phyloP scores from a whole-genome alignment of 495 filamentous ascomycete species.

The Clavariopsis aquatica region DNA sequence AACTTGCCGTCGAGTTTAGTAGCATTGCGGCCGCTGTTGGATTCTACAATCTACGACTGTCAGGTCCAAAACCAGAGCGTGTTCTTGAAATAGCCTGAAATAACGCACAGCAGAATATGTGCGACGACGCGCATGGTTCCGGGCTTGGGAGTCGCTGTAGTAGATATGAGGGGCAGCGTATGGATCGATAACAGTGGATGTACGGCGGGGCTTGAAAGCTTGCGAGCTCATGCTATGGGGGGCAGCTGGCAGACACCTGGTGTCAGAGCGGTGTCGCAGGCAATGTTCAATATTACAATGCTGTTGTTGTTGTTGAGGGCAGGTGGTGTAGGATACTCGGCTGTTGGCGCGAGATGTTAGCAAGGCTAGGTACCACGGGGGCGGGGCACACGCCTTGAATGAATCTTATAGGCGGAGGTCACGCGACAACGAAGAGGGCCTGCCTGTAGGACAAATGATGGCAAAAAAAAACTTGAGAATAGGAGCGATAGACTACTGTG shows the following conservation, averaged over 20 bases:
- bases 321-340: not conserved
- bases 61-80: not conserved
- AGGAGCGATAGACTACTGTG: not conserved
- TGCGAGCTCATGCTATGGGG: conserved; percentile 40
- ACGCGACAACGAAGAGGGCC: not conserved
- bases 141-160: conserved; percentile 48
- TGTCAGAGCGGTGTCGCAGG: not conserved
- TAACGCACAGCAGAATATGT: conserved; percentile 51
- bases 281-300: not conserved
- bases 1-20: conserved; percentile 7
- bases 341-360: not conserved
- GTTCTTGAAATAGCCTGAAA: not conserved
- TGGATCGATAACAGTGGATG: conserved; percentile 46
- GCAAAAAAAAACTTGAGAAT: not conserved
- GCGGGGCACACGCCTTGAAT: not conserved
- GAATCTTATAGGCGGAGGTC: not conserved
- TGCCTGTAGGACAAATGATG: not conserved
- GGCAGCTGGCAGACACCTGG: not conserved
- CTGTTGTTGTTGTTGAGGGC: not conserved
- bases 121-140: conserved; percentile 45
- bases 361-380: not conserved
- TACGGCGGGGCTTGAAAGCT: conserved; percentile 33
- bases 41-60: conserved; percentile 30
- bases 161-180: conserved; percentile 50
- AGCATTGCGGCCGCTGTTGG: conserved; percentile 23